A percentile compares a stretch with the other conserved stretches of the same genome.
Conservation (phyloP, 192 early-diverging fungal genomes). For the Pilobolus umbonatus region DNA sequence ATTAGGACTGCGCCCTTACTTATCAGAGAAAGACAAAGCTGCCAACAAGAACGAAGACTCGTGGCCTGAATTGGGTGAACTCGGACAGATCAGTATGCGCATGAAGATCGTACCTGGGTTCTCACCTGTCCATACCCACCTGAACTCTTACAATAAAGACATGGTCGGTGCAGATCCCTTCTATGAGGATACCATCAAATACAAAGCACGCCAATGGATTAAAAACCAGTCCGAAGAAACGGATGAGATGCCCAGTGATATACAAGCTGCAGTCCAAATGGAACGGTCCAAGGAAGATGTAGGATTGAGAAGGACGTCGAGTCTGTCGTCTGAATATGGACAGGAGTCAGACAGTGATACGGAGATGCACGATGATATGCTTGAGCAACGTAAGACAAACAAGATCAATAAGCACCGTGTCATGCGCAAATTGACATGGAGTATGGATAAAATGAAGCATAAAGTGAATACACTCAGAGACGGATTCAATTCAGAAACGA, state of each 20-base stretch:
- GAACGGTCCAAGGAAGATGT: background rate
- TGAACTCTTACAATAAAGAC: slow-evolving; percentile 14
- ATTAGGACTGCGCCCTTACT: slow-evolving; percentile 6
- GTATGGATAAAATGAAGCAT: slow-evolving; percentile 18
- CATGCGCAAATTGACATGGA: slow-evolving; percentile 19
- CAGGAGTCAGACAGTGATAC: slow-evolving; percentile 9
- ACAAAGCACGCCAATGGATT: slow-evolving; percentile 17
- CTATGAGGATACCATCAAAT: slow-evolving; percentile 13
- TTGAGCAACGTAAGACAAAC: background rate
- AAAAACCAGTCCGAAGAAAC: background rate
- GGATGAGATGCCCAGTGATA: background rate
- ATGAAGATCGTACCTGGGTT: slow-evolving; percentile 24
- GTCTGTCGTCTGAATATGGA: slow-evolving; percentile 6
- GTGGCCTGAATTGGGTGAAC: slow-evolving; percentile 10
- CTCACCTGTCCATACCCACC: slow-evolving; percentile 20
- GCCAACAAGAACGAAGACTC: slow-evolving; percentile 21
- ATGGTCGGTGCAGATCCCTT: slow-evolving; percentile 30
- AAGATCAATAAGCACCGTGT: slow-evolving; percentile 19
- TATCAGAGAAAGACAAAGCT: slow-evolving; percentile 12
- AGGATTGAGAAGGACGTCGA: slow-evolving; percentile 2
- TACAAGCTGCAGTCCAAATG: background rate
- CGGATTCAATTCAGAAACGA: slow-evolving; percentile 24
- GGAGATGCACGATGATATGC: slow-evolving; percentile 7
- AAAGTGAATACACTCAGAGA: slow-evolving; percentile 20
- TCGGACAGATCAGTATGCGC: slow-evolving; percentile 12